phyloP scores from a whole-genome alignment of 2,329 filamentous ascomycete species.

The Fusarium pseudoanthophilum region DNA sequence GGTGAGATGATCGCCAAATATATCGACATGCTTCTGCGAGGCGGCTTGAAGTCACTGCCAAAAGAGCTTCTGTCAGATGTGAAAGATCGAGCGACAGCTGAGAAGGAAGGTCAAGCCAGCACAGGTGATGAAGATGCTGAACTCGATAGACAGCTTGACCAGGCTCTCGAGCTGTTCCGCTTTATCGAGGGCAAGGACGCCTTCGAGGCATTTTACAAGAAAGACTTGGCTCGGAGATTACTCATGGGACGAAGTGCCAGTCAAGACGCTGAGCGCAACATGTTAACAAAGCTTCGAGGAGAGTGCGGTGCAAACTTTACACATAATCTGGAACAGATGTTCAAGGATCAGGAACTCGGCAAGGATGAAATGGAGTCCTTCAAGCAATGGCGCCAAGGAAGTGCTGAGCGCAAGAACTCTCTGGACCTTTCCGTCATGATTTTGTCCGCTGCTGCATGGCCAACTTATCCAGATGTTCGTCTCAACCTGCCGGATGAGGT shows the following conservation, averaged over 20 bases:
- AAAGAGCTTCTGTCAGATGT: conserved; percentile 71
- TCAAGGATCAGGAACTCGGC: conserved; percentile 95
- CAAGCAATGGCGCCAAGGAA: conserved; percentile 72
- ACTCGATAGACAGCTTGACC: conserved; percentile 90
- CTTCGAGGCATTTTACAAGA: conserved; percentile 99
- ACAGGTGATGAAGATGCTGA: conserved; percentile 90
- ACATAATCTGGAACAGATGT: conserved; percentile 98
- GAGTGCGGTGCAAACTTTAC: conserved; percentile 96
- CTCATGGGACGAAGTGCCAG: conserved; percentile 94
- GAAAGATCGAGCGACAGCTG: conserved; percentile 66
- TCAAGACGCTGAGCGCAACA: conserved; percentile 93
- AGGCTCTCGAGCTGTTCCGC: conserved; percentile 92
- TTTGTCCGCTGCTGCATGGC: conserved; percentile 92
- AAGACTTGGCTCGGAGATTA: conserved; percentile 88
- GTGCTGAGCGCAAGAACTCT: conserved; percentile 57
- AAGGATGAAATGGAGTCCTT: conserved; percentile 94
- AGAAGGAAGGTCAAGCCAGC: conserved; percentile 71
- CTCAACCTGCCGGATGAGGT: conserved; percentile 82
- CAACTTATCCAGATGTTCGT: conserved; percentile 80
- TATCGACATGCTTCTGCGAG: conserved; percentile 87
- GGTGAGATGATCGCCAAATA: conserved; percentile 99
- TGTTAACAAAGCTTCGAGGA: conserved; percentile 89
- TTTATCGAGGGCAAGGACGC: conserved; percentile 98
- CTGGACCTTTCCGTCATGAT: conserved; percentile 84
- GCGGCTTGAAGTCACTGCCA: conserved; percentile 86